These are phyloP conservation scores for Yarrowia divulgata DNA, from an alignment of 805 yeast genomes.

Conservation along the genomic window DNA sequence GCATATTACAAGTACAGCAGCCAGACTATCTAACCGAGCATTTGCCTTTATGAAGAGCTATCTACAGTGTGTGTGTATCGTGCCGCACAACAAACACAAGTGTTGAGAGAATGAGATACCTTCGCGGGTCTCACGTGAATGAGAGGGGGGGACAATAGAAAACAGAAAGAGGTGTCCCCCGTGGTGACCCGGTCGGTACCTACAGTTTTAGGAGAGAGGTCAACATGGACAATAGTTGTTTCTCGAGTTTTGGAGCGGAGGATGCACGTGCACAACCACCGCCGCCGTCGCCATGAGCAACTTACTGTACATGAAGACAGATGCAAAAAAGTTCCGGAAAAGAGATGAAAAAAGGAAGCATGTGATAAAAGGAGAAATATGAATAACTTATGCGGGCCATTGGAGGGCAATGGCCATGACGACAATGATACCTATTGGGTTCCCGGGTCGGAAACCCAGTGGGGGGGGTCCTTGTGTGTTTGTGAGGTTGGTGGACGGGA, in stretches of 20 bases:
- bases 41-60: background rate
- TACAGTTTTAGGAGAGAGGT: no score
- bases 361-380: background rate
- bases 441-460: no score
- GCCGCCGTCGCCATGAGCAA: background rate
- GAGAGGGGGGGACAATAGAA: no score
- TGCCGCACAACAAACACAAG: background rate
- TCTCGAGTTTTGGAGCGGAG: background rate
- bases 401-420: background rate
- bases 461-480: background rate
- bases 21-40: no score
- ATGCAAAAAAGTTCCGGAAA: background rate
- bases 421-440: background rate
- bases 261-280: background rate
- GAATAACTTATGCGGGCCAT: conserved; percentile 26
- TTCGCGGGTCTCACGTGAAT: no score
- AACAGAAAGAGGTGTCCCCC: no score
- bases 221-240: background rate
- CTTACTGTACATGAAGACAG: background rate
- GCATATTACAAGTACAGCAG: no score
- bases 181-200: no score
- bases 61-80: background rate
- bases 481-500: background rate
- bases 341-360: background rate
- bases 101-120: no score